A percentile compares a stretch with the other conserved stretches of the same genome.
These are phyloP conservation scores for Carallia pectinifolia DNA, from an alignment of 345 rosid genomes.

Conservation along the genomic window DNA sequence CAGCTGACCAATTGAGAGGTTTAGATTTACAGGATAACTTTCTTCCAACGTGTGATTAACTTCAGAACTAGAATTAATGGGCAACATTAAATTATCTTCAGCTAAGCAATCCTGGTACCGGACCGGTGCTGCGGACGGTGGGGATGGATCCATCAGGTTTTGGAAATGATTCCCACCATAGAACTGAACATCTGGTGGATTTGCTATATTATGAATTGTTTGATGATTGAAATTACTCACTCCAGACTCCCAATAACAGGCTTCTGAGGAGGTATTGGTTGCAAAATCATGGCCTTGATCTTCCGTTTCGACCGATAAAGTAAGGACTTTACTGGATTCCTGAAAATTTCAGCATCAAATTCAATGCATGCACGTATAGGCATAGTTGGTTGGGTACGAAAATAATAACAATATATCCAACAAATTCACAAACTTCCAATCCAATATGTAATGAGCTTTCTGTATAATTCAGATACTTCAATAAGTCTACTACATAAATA, in stretches of 20 bases:
- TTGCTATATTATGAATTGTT: not conserved
- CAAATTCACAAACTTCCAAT: no score
- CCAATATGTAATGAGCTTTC: no score
- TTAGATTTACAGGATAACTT: not conserved
- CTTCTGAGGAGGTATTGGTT: not conserved
- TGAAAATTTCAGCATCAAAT: no score
- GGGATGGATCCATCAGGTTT: not conserved
- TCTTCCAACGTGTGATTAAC: not conserved
- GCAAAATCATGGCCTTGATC: slow-evolving; percentile 6
- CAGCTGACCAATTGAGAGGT: not conserved
- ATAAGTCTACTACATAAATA: no score
- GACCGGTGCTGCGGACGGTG: not conserved
- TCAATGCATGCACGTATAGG: no score
- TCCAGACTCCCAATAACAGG: not conserved
- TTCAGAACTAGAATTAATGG: not conserved
- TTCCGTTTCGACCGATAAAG: not conserved
- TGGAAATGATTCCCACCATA: not conserved
- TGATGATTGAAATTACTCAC: not conserved
- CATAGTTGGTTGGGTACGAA: no score
- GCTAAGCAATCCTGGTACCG: not conserved
- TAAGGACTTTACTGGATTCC: no score
- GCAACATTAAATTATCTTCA: not conserved
- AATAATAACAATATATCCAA: no score
- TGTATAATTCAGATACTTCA: no score
- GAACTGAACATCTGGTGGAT: not conserved